These are phyloP conservation scores for Aspergillus affinis DNA, from an alignment of 495 filamentous ascomycete genomes.

Conservation along the genomic window DNA sequence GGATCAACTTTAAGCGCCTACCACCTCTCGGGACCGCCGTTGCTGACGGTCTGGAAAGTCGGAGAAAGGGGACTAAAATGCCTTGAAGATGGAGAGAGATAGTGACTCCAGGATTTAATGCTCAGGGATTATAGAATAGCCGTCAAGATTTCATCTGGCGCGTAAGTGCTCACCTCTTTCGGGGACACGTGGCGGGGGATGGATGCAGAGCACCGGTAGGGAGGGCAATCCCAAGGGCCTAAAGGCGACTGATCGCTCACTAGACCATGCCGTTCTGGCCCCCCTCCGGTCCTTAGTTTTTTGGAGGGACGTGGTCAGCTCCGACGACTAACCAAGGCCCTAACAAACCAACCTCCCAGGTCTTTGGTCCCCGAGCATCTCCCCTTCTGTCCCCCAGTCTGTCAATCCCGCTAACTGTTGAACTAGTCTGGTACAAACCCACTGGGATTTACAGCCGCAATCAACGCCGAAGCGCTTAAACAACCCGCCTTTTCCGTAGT, in stretches of 20 bases:
- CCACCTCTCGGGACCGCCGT: constrained; percentile 3
- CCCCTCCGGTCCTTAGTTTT: neutral
- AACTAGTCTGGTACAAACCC: constrained; percentile 16
- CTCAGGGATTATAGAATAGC: neutral
- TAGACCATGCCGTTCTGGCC: neutral
- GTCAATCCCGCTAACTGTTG: constrained; percentile 8
- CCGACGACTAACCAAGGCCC: constrained; percentile 1
- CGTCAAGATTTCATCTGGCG: constrained; percentile 15
- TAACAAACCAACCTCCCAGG: neutral
- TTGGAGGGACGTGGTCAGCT: constrained; percentile 10
- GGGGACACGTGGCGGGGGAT: constrained; percentile 23
- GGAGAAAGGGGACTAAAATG: neutral
- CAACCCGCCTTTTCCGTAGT: constrained; percentile 9
- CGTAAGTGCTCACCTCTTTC: constrained; percentile 14
- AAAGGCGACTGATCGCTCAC: constrained; percentile 2
- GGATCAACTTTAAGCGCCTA: constrained; percentile 12
- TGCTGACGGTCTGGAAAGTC: constrained; percentile 9
- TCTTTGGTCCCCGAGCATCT: neutral
- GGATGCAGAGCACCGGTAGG: constrained; percentile 20
- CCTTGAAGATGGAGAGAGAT: neutral
- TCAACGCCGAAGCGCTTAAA: constrained; percentile 17
- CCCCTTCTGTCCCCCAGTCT: constrained; percentile 4
- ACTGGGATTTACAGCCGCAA: constrained; percentile 25
- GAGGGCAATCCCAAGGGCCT: neutral
- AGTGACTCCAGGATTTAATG: neutral